Evolutionary conservation across 1,284 basidiomycete genomes (phyloP).

Genomic region (Coniferiporia weirii): DNA sequence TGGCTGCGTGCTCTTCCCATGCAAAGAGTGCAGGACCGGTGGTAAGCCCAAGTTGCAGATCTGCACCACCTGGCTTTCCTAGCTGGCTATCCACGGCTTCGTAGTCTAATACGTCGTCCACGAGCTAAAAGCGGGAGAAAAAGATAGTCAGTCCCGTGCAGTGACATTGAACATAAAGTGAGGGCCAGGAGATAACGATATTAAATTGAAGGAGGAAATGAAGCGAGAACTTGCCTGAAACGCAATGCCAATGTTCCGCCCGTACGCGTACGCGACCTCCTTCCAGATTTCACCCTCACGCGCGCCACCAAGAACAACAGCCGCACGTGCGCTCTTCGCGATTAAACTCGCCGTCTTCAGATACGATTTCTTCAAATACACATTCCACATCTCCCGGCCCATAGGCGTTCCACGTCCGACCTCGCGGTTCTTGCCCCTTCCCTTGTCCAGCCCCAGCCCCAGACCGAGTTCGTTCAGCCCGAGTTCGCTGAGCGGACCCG

Average conservation of each 20-base stretch:
- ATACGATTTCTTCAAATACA: slow-evolving; percentile 93
- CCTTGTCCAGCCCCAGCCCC: slow-evolving; percentile 7
- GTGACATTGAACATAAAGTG: not conserved
- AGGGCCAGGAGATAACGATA: not conserved
- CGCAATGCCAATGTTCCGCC: slow-evolving; percentile 86
- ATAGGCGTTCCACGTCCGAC: slow-evolving; percentile 1
- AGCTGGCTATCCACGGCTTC: slow-evolving; percentile 61
- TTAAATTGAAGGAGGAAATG: not conserved
- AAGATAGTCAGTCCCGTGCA: not conserved
- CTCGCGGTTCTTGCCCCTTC: not conserved
- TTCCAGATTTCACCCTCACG: slow-evolving; percentile 80
- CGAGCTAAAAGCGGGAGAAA: slow-evolving; percentile 51
- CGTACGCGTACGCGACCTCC: slow-evolving; percentile 91
- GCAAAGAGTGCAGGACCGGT: slow-evolving; percentile 95
- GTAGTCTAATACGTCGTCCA: slow-evolving; percentile 91
- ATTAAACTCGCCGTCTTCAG: slow-evolving; percentile 95
- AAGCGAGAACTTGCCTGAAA: slow-evolving; percentile 69
- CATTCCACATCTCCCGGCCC: slow-evolving; percentile 62
- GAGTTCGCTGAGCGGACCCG: slow-evolving; percentile 5
- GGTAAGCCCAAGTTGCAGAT: slow-evolving; percentile 82
- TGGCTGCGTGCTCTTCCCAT: slow-evolving; percentile 82
- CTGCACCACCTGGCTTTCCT: slow-evolving; percentile 85
- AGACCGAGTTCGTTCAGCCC: slow-evolving; percentile 12
- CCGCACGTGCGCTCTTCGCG: slow-evolving; percentile 87
- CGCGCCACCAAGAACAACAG: slow-evolving; percentile 87